Base-by-base conservation (phyloP, 2,329 filamentous ascomycete species). In the Fusarium sp. region DNA sequence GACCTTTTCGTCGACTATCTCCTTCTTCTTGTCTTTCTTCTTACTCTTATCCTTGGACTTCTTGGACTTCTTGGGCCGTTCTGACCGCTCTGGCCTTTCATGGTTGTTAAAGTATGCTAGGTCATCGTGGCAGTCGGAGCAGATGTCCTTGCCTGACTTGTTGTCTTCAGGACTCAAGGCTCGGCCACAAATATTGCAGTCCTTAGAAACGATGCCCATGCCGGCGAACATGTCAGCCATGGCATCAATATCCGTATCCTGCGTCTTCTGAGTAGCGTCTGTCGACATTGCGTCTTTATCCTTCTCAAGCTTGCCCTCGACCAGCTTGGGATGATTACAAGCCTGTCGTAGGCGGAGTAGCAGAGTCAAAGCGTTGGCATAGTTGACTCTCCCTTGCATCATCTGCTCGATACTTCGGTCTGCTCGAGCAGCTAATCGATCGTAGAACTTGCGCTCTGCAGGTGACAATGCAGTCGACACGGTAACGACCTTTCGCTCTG, bases 301-400 rank as follows among this genome's bases (percentile, higher is more conserved):
- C 72, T 93, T 93, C 61, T 92, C 92, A 63, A 98, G 86, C 78
- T 97, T 95, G 71, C 91, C 92, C 72, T 94, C 93, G 17, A 97
- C 92, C 49, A 99, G 86, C 73, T 94, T 92, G 0, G 95, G 94
- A 79, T 99, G 96, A 78, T 99, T 97, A 81, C 96, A 99, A 25
- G 94, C 93, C 81, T 99, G 96, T 66, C 96, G 89, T 67, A 99
- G 86, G 42, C 96, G 91, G 62, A 99, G 85, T n/a, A 99, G 88
- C 68, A 99, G 85, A 17, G 97, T 95, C 78, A 99, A 89, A 22
- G 96, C 96, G 76, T 94, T 97, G 65, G 97, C 95, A 79, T 98
- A 98, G 83, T 94, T 97, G 58, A 95, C 85, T 78, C 93, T 90
- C 11, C 90, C 91, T 55, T 89, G 90, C 91, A 97, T 95, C 92